Base-by-base conservation (phyloP, 1,139 yeast species). In the Suhomyces atakaporum region DNA sequence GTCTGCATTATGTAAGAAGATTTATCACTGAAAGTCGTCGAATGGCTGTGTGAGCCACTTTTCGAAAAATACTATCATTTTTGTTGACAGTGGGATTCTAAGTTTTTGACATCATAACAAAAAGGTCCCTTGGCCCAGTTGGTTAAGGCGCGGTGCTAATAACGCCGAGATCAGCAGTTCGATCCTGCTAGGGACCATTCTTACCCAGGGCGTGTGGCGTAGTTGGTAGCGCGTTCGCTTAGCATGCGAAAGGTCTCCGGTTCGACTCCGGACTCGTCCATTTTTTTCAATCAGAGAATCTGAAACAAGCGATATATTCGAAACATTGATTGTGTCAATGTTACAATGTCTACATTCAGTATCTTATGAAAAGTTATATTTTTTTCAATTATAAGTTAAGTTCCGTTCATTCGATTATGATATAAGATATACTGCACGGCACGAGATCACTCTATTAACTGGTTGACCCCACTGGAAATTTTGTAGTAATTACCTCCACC, bases 171-270 rank as follows among this genome's bases (percentile, higher is more conserved):
- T 60, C 65, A 57, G 62, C 65, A 54, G 64, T 60, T 60, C 66
- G 66, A 60, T 58, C 64, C 65, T 47, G 51, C 56, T 47, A 51
- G 47, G 47, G 47, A 43, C 47, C 47, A 43, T 23, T 29, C 27
- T 25, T 31, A 25, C 22, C 3, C 2, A n/a, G 88, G 88, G 88
- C 86, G 85, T 81, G 86, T 81, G 86, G 88, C 87, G 87, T 77
- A 81, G 87, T 81, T 79, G 87, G 88, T 81, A 81, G 87, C 86
- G 87, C 87, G 87, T 77, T 77, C 83, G 79, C 87, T 80, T 81
- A 78, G 88, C 88, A 81, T 79, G 87, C 79, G 84, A 78, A 78
- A 81, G 87, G 87, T 81, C 87, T 77, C 81, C 79, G 86, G 88
- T 81, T 81, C 87, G 84, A 81, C 75, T 81, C 87, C 86, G 81